Conservation (phyloP, 78 protist genomes). For the Tieghemostelium lacteum region DNA sequence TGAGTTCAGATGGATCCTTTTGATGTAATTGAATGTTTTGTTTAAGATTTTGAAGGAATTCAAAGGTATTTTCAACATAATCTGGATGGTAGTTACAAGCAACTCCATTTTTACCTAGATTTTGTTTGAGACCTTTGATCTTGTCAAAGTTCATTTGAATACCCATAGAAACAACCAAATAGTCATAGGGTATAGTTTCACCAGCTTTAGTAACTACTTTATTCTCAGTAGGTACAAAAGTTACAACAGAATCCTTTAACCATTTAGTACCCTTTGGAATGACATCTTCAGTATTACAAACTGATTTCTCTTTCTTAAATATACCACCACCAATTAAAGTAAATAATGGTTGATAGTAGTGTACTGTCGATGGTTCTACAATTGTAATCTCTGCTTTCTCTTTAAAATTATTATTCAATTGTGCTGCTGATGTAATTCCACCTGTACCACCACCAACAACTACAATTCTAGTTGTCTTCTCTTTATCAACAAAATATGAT, state of each 20-base stretch:
- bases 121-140: constrained; percentile 80
- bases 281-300: constrained; percentile 1
- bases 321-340: constrained; percentile 88
- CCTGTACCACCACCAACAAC: constrained; percentile 87
- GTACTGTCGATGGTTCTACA: constrained; percentile 76
- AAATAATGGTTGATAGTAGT: constrained; percentile 88
- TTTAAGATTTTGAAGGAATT: constrained; percentile 35
- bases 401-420: constrained; percentile 37
- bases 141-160: constrained; percentile 72
- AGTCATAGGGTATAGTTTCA: constrained; percentile 69
- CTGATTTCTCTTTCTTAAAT: not conserved
- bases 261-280: constrained; percentile 77
- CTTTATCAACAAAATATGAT: not conserved
- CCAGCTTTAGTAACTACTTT: constrained; percentile 61
- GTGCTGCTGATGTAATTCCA: constrained; percentile 71
- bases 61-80: constrained; percentile 55
- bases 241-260: constrained; percentile 54
- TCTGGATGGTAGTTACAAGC: constrained; percentile 77
- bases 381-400: constrained; percentile 29
- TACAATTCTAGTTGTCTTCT: constrained; percentile 28
- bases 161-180: constrained; percentile 83
- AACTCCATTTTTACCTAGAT: constrained; percentile 83
- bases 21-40: constrained; percentile 57
- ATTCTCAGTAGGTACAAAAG: constrained; percentile 49
- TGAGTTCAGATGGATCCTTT: no score